A percentile compares a stretch with the other conserved stretches of the same genome.
Conservation (phyloP, 768 basidiomycete species). For the Phylloporus sp. region DNA sequence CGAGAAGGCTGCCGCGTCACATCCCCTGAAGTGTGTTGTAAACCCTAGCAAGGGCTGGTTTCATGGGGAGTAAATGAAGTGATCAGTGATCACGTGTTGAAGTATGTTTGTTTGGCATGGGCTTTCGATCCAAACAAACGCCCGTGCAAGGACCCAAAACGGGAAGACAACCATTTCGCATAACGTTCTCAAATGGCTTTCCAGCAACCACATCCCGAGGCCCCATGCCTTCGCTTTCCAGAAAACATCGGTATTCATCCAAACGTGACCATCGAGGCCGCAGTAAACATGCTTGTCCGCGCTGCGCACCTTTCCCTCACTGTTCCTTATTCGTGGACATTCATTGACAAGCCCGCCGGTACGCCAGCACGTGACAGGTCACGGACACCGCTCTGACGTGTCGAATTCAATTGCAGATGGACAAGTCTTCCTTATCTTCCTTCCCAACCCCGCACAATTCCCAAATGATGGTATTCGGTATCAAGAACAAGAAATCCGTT, state of each 20-base stretch:
- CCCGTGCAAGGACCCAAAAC: constrained; percentile 8
- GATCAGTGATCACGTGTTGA: constrained; percentile 11
- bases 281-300: constrained; percentile 55
- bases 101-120: constrained; percentile 22
- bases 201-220: constrained; percentile 51
- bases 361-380: constrained; percentile 14
- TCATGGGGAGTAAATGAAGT: constrained; percentile 36
- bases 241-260: constrained; percentile 56
- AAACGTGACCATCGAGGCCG: constrained; percentile 51
- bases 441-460: constrained; percentile 54
- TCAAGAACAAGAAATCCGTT: constrained; percentile 66
- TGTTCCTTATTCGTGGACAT: constrained; percentile 66
- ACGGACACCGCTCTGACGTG: not conserved
- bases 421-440: constrained; percentile 59
- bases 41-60: constrained; percentile 65
- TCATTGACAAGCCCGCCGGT: constrained; percentile 76
- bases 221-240: constrained; percentile 66
- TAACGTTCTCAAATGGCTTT: constrained; percentile 23
- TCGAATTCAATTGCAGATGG: constrained; percentile 44
- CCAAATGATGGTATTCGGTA: constrained; percentile 76
- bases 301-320: constrained; percentile 52
- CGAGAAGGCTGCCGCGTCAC: constrained; percentile 38
- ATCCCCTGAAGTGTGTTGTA: constrained; percentile 49
- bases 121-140: constrained; percentile 31
- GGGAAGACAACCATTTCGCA: constrained; percentile 1